Conservation (phyloP, 192 early-diverging fungal species). For the Chytriomyces confervae region DNA sequence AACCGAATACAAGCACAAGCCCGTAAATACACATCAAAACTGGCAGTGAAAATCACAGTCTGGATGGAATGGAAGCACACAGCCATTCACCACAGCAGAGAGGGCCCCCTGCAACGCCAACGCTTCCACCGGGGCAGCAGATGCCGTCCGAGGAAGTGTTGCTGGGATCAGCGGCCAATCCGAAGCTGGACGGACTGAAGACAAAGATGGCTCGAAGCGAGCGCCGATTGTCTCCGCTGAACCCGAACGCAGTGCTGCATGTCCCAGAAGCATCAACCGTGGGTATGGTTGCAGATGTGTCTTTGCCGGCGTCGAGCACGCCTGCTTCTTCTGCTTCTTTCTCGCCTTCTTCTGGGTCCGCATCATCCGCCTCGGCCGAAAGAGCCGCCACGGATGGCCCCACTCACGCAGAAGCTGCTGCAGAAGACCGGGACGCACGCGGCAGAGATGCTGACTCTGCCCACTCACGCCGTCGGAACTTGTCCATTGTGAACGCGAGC, state of each 20-base stretch:
- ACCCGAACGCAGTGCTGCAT: slow-evolving; percentile 12
- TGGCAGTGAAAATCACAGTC: too few relatives aligned
- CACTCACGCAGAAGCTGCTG: neutral
- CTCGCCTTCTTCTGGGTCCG: neutral
- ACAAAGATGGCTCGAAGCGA: neutral
- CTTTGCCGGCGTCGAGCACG: too few relatives aligned
- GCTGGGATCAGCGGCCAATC: too few relatives aligned
- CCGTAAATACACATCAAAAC: too few relatives aligned
- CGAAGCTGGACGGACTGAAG: too few relatives aligned
- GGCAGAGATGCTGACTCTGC: neutral
- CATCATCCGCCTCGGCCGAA: neutral
- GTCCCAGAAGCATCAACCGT: neutral
- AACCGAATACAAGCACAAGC: too few relatives aligned
- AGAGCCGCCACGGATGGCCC: neutral
- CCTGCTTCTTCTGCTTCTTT: neutral
- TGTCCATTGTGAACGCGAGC: slow-evolving; percentile 20
- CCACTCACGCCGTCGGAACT: neutral
- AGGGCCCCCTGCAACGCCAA: too few relatives aligned
- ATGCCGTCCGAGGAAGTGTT: too few relatives aligned
- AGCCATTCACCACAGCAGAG: too few relatives aligned
- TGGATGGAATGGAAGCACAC: too few relatives aligned
- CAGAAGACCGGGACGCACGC: neutral
- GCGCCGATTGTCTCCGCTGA: slow-evolving; percentile 37
- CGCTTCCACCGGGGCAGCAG: too few relatives aligned
- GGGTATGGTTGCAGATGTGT: too few relatives aligned